Percentiles rank a stretch among this genome's conserved stretches.
phyloP scores from a whole-genome alignment of 441 rosid species.

The Euphorbia schlechtendalii region DNA sequence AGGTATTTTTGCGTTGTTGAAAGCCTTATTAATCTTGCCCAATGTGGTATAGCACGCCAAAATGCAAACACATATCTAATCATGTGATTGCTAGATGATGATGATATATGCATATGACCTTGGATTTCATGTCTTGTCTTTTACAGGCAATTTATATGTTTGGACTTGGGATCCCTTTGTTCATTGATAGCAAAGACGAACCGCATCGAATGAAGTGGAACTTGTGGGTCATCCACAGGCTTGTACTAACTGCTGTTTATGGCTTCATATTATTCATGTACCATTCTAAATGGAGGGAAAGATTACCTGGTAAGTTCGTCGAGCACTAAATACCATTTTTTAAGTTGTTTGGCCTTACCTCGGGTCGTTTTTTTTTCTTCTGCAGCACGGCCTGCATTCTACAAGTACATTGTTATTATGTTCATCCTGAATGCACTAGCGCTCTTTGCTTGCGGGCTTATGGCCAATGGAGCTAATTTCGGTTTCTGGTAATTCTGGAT shows the following conservation, averaged over 20 bases:
- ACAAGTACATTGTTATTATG: conserved; percentile 64
- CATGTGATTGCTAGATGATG: background rate
- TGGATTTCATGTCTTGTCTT: background rate
- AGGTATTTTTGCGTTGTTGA: conserved; percentile 38
- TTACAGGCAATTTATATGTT: conserved; percentile 64
- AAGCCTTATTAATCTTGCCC: conserved; percentile 1
- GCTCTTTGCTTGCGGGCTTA: conserved; percentile 60
- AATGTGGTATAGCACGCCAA: no score
- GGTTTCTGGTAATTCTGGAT: conserved; percentile 61
- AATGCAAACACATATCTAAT: no score
- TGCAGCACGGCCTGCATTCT: conserved; percentile 89
- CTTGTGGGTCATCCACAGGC: conserved; percentile 73
- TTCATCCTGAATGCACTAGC: conserved; percentile 54
- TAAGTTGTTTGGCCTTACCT: conserved; percentile 2
- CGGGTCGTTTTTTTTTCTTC: conserved; percentile 4
- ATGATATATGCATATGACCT: background rate
- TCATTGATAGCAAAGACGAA: conserved; percentile 46
- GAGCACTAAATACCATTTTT: background rate
- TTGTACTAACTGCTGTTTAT: conserved; percentile 69
- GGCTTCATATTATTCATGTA: conserved; percentile 66
- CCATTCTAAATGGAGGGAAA: conserved; percentile 78
- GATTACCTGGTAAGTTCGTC: conserved; percentile 62
- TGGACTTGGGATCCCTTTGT: conserved; percentile 74
- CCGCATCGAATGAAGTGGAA: conserved; percentile 59
- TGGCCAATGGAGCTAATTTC: conserved; percentile 53